These are phyloP conservation scores for Naumovozyma dairenensis DNA, from an alignment of 805 yeast genomes.

Conservation along the genomic window DNA sequence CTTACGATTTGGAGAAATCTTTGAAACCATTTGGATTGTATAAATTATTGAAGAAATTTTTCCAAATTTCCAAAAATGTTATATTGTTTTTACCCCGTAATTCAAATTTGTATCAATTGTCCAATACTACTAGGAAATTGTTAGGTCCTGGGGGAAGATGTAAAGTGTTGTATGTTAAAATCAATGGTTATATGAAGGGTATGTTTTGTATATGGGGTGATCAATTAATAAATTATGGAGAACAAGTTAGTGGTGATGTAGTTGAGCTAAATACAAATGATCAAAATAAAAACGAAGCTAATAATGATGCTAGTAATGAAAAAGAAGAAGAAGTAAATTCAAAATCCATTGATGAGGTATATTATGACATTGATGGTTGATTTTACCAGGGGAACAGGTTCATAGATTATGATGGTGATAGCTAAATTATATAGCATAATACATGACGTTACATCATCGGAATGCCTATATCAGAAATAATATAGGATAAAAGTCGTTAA, in stretches of 20 bases:
- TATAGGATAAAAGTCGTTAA: too few species aligned
- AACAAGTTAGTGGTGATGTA: not conserved
- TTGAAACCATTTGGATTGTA: slow-evolving; percentile 41
- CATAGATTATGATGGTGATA: too few species aligned
- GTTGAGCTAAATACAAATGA: slow-evolving; percentile 1
- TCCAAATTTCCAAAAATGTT: slow-evolving; percentile 36
- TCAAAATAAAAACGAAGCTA: slow-evolving; percentile 3
- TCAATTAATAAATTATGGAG: slow-evolving; percentile 28
- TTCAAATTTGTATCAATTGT: slow-evolving; percentile 43
- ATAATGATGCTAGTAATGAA: not conserved
- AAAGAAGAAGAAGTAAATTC: not conserved
- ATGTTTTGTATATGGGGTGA: slow-evolving; percentile 54
- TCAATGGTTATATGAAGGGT: slow-evolving; percentile 41
- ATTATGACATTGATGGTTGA: too few species aligned
- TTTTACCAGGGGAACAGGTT: too few species aligned
- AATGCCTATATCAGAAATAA: too few species aligned
- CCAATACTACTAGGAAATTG: slow-evolving; percentile 36
- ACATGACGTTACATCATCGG: too few species aligned
- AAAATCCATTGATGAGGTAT: too few species aligned
- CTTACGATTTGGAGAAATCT: slow-evolving; percentile 38
- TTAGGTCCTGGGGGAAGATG: slow-evolving; percentile 37
- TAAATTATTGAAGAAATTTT: slow-evolving; percentile 35
- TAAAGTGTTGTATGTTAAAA: slow-evolving; percentile 36
- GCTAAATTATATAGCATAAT: too few species aligned
- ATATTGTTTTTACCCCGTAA: slow-evolving; percentile 58